A percentile compares a stretch with the other conserved stretches of the same genome.
phyloP scores from a whole-genome alignment of 108 stramenopile genomes.

The Cyclotella cryptica region DNA sequence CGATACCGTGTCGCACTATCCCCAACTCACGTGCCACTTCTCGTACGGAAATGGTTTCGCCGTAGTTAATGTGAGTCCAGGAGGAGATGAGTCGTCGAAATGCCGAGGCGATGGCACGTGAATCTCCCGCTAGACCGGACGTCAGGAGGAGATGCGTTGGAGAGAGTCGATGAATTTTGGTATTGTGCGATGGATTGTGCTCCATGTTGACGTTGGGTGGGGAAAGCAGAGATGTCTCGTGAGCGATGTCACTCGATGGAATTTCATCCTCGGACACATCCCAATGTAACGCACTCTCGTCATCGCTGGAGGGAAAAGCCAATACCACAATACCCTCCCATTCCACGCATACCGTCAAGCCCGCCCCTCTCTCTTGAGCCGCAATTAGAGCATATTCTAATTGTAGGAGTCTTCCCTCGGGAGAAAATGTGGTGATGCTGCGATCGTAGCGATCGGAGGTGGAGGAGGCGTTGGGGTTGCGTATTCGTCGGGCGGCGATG shows the following conservation, averaged over 20 bases:
- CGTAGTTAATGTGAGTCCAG: conserved; percentile 51
- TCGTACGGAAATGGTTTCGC: conserved; percentile 62
- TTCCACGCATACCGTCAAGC: conserved; percentile 33
- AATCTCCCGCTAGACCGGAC: conserved; percentile 78
- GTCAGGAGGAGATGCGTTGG: conserved; percentile 59
- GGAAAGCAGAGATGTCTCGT: not conserved
- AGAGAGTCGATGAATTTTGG: conserved; percentile 43
- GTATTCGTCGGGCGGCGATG: conserved; percentile 36
- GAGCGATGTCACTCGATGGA: not conserved
- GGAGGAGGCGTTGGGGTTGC: conserved; percentile 22
- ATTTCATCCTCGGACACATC: conserved; percentile 20
- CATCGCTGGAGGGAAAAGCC: conserved; percentile 42
- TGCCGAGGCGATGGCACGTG: conserved; percentile 59
- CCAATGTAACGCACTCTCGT: not conserved
- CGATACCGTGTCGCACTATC: conserved; percentile 64
- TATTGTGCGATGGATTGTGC: conserved; percentile 31
- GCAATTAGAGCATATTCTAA: conserved; percentile 81
- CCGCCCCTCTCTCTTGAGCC: conserved; percentile 48
- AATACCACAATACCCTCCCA: conserved; percentile 43
- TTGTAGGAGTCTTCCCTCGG: conserved; percentile 71
- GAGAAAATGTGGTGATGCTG: conserved; percentile 74
- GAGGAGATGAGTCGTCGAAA: conserved; percentile 57
- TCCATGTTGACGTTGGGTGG: not conserved
- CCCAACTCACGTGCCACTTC: conserved; percentile 69
- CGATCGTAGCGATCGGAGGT: conserved; percentile 68